Base-by-base conservation (phyloP, 1,139 yeast species). In the Wickerhamiella pararugosa region DNA sequence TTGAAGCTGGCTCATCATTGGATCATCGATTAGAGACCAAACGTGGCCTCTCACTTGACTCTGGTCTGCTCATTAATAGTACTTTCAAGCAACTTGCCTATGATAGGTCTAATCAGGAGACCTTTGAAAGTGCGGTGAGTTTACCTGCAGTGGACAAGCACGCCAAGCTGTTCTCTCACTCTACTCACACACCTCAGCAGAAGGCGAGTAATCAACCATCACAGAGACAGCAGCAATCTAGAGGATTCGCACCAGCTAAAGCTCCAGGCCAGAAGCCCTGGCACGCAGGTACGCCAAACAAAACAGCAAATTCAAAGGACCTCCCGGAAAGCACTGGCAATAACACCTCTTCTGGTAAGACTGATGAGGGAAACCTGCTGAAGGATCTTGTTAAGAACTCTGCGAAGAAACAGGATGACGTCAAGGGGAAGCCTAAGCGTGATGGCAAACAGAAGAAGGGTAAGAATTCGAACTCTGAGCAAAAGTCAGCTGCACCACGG, bases 11-110 rank as follows among this genome's bases (percentile, higher is more conserved):
- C 50, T 79, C 76, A 54, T 76, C 71, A 29, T 68, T 90, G 64
- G 81, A 76, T 51, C 94, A 93, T 4, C 76, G 83, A 56, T 68
- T 86, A 54, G 65, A 63, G 43, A 73, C 90, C 6, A 80, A 75
- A 52, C 76, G 98, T 55, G 98, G 97, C 11, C 63, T 86, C 51
- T 73, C 81, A 27, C 74, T 90, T 44, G 94, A 83, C 51, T 76
- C 94, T 1, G 78, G 92, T 1, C 71, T 83, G 45, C 77, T 90
- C 30, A 69, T 92, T 62, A 92, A 90, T 57, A 59, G 87, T 44
- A 68, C 90, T 7, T 64, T 74, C 52, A 73, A 72, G 49, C 95
- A 87, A 59, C 71, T 83, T 53, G 75, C 82, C 35, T 79, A 71
- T 57, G 92, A 81, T 41, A 37, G 43, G 25, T 30, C 28, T 29